Evolutionary conservation across 768 basidiomycete genomes (phyloP).

Genomic region (Suillus luteus): DNA sequence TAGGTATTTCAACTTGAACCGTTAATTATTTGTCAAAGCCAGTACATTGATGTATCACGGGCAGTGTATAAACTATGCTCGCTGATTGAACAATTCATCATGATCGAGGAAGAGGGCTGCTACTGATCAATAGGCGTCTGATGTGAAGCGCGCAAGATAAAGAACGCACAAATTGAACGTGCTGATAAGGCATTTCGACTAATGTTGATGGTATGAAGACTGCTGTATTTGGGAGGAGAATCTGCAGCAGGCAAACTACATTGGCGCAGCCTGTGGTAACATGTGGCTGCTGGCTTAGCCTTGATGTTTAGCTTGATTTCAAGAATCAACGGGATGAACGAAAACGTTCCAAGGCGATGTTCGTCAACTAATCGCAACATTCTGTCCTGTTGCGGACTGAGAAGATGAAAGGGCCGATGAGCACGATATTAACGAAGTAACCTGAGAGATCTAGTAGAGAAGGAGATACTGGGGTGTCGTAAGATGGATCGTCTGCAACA

Average conservation of each 20-base stretch:
- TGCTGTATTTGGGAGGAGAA: background rate
- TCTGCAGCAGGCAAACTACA: background rate
- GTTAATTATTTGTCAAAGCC: background rate
- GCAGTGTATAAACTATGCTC: background rate
- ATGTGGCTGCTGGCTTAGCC: background rate
- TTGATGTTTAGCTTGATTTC: background rate
- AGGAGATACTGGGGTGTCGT: background rate
- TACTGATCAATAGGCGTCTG: background rate
- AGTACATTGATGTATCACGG: background rate
- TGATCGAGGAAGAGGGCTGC: background rate
- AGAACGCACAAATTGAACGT: background rate
- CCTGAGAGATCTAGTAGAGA: background rate
- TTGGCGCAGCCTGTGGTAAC: background rate
- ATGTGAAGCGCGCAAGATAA: conserved; percentile 1
- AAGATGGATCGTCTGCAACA: conserved; percentile 4
- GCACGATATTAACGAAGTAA: background rate
- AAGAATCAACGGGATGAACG: background rate
- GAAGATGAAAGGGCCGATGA: background rate
- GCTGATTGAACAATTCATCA: background rate
- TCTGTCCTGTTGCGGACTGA: background rate
- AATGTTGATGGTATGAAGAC: background rate
- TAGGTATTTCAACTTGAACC: background rate
- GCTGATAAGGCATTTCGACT: background rate
- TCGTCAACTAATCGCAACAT: background rate
- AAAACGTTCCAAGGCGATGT: background rate